Base-by-base conservation (phyloP, 2,329 filamentous ascomycete genomes). In the Colletotrichum euphorbiae region DNA sequence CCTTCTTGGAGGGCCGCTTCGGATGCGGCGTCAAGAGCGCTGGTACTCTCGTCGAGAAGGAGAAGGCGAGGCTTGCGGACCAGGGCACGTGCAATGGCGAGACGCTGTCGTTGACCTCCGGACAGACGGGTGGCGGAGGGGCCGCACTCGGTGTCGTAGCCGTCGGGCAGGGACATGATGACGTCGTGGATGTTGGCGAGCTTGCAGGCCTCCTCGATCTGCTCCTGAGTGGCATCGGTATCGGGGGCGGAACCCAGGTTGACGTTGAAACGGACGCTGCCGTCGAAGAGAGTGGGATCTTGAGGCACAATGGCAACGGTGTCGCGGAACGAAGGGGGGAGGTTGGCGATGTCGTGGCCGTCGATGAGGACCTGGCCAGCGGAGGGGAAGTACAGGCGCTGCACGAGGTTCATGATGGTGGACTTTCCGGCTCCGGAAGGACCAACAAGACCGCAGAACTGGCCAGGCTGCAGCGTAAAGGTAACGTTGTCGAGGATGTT, bases 1-100 rank as follows among this genome's bases (percentile, higher is more conserved):
- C 89, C 90, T 28, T 90, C 84, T 62, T 92, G 87, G 24, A 97
- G 84, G 9, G 90, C 78, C 6, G 83, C 81, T 57, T 93, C 91
- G 56, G 87, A 91, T 73, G 90, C 89, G 0, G 88, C 87, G 73
- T 97, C 93, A 3, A 97, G 83, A 3, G 91, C 91, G 46, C 89
- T 92, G 0, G 93, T 97, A 33, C 91, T 91, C 81, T 97, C 93
- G 73, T 97, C 93, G 0, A 97, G 83, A 43, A 97, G 86, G 17
- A 97, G 78, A 1, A 97, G 83, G 52, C 90, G 85, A 0, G 93
- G 93, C 69, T 87, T 85, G 0, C 93, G 86, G 3, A 94, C 85
- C 3, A 95, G 82, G 0, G 93, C 92, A 24, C 93, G 85, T 0
- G 93, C 93, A 74, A 97, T 94, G 0, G 90, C 89, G 13, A 97